Evolutionary conservation across 2,329 filamentous ascomycete genomes (phyloP), one percentile per base, ranked within the genome.

Genomic region (Blumeriella jaapii): DNA sequence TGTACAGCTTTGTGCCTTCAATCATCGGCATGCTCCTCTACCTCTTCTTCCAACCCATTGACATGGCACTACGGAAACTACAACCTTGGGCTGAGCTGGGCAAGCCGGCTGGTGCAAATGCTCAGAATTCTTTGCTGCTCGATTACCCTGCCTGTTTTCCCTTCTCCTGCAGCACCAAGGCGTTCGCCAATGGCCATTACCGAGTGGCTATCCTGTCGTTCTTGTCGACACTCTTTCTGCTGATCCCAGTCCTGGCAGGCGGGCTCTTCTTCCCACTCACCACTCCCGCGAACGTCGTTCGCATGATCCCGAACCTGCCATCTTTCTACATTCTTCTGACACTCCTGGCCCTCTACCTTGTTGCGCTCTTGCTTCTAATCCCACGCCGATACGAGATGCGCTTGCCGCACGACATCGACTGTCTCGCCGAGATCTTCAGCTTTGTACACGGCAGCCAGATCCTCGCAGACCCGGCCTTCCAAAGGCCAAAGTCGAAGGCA

Each of bases 1-100:
- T 94, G 32, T 95, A 86, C 63, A 75, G 72, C 41, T 85, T 87
- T 57, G 37, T 87, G 14, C 82, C 82, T 0, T 72, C 78, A 2
- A 48, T 81, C 0, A 54, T 86, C 17, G 82, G 77, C 4, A 71
- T 77, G 50, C 46, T 81, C 11, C 60, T 83, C 31, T 82, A 78
- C 54, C 67, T 85, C 29, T 56, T 69, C 32, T 77, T 83, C 55
- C 71, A 81, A 42, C 68, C 71, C 19, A 59, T 85, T 37, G 81
- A 86, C 51, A 65, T 74, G 52, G 64, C 69, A 2, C 54, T 84
- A 39, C 74, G 80, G 34, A 64, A 75, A 19, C 65, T 85, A 3
- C 70, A 77, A 46, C 80, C 82, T 0, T 86, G 79, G 71, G 74
- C 69, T 4, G 70, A 77, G 37, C 65, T 87, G 48, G 62, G 55